phyloP scores from a whole-genome alignment of 495 filamentous ascomycete species.

The Xylaria scruposa region DNA sequence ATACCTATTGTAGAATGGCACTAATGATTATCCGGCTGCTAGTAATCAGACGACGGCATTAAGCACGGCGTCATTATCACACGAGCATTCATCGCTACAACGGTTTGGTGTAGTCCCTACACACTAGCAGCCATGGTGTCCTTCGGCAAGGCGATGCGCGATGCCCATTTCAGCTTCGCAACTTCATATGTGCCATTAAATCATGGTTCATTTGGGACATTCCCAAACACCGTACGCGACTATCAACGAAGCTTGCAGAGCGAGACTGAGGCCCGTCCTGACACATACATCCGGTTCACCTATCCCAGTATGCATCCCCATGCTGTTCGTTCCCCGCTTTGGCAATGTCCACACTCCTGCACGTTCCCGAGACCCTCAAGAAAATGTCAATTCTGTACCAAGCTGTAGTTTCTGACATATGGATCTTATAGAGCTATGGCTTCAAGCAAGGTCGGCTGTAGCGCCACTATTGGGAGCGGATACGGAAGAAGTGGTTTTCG shows the following conservation, averaged over 20 bases:
- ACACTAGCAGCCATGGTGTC: slow-evolving; percentile 14
- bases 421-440: slow-evolving; percentile 48
- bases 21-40: not conserved
- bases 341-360: not conserved
- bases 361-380: not conserved
- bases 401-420: not conserved
- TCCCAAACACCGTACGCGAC: slow-evolving; percentile 42
- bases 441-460: slow-evolving; percentile 64
- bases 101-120: slow-evolving; percentile 18
- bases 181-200: slow-evolving; percentile 46
- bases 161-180: slow-evolving; percentile 46
- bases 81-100: slow-evolving; percentile 21
- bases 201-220: slow-evolving; percentile 50
- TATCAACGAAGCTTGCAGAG: slow-evolving; percentile 38
- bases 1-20: not conserved
- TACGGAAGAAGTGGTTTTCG: slow-evolving; percentile 69
- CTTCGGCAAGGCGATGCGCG: slow-evolving; percentile 48
- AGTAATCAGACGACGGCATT: not conserved
- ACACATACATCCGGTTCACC: slow-evolving; percentile 57
- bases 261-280: slow-evolving; percentile 44
- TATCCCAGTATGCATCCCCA: slow-evolving; percentile 48
- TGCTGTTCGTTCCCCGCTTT: not conserved
- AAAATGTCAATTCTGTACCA: not conserved
- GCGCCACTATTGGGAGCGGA: slow-evolving; percentile 67
- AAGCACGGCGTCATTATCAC: not conserved